Base-by-base conservation (phyloP, 805 yeast genomes). In the Suhomyces prunicola region DNA sequence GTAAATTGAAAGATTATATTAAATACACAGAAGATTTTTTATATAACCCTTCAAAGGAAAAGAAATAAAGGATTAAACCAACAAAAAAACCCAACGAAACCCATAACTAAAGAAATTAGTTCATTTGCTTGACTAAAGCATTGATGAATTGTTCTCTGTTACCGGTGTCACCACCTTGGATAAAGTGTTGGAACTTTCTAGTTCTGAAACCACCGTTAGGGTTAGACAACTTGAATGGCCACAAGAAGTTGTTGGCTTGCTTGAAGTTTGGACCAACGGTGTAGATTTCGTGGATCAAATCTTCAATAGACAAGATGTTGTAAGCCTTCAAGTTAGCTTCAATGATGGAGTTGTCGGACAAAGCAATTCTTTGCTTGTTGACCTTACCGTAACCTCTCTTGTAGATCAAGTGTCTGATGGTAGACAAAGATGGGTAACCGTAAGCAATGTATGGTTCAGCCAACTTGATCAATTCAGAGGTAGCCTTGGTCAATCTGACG, bases 201-300 rank as follows among this genome's bases (percentile, higher is more conserved):
- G 88, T 88, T 84, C 96, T 93, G 96, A 96, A 90, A 79, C 97
- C 97, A 81, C 97, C 97, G 78, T 84, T 84, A 80, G 97, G 97
- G 87, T 88, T 89, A 69, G 96, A 89, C 77, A 90, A 85, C 83
- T 88, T 85, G 93, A 90, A 90, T 82, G 97, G 97, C 96, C 96
- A 90, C 80, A 90, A 84, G 86, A 90, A 90, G 96, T 90, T 90
- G 92, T 88, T 89, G 71, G 89, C 97, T 84, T 90, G 96, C 84
- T 90, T 90, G 91, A 90, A 90, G 92, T 90, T 90, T 79, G 96
- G 96, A 80, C 97, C 97, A 76, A 90, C 96, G 63, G 96, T 85
- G 89, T 82, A 86, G 71, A 90, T 87, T 84, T 90, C 97, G 87
- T 90, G 97, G 80, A 90, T 88, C 82, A 90, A 85, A 78, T 90